phyloP scores from a whole-genome alignment of 1,284 basidiomycete genomes.

The Melampsora americana region DNA sequence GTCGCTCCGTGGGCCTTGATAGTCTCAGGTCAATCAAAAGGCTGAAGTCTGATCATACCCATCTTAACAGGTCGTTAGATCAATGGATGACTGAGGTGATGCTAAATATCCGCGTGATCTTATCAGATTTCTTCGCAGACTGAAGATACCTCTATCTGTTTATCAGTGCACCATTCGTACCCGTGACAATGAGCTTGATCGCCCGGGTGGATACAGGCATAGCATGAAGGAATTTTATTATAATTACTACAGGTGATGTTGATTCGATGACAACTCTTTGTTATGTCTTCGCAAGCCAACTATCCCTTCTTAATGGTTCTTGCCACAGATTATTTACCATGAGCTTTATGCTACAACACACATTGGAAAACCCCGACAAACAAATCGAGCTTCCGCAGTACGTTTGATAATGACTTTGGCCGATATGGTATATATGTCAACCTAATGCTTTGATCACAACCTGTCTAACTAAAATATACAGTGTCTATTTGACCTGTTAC shows the following conservation, averaged over 20 bases:
- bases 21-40: too few relatives aligned
- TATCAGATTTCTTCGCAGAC: background rate
- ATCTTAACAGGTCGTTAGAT: background rate
- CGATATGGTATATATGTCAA: background rate
- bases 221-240: conserved; percentile 13
- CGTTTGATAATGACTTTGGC: background rate
- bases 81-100: conserved; percentile 18
- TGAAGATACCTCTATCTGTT: background rate
- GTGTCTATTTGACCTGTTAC: conserved; percentile 57
- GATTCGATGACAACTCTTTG: background rate
- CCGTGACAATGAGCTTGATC: background rate
- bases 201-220: conserved; percentile 1
- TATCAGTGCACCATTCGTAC: background rate
- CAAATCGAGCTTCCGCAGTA: conserved; percentile 48
- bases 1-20: background rate
- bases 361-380: conserved; percentile 63
- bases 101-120: background rate
- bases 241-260: conserved; percentile 7
- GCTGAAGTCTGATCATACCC: too few relatives aligned
- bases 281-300: background rate
- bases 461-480: background rate
- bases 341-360: conserved; percentile 91
- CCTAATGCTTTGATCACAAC: background rate
- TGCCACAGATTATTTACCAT: conserved; percentile 62
- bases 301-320: background rate